phyloP scores from a whole-genome alignment of 192 early-diverging fungal species.

The Coemansia sp. region DNA sequence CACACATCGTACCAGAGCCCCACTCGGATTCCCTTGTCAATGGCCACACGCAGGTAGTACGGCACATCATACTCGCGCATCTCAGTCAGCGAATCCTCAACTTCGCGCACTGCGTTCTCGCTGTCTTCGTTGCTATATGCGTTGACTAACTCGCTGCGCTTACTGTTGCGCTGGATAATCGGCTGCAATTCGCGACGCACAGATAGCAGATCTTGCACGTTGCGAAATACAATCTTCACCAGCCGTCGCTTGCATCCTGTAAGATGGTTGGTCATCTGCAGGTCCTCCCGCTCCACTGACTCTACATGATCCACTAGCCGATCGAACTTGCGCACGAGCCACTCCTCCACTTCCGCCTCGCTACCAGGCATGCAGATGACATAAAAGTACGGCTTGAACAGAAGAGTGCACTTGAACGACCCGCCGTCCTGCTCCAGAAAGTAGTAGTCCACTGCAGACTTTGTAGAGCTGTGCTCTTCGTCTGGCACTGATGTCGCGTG shows the following conservation, averaged over 20 bases:
- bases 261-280: conserved; percentile 89
- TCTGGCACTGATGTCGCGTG: conserved; percentile 72
- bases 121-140: conserved; percentile 63
- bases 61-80: conserved; percentile 97
- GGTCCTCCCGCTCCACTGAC: conserved; percentile 76
- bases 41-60: conserved; percentile 92
- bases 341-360: conserved; percentile 85
- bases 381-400: conserved; percentile 90
- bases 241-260: conserved; percentile 66
- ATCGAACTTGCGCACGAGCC: conserved; percentile 70
- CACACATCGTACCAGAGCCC: conserved; percentile 91
- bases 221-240: conserved; percentile 81
- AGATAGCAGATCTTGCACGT: conserved; percentile 73
- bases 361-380: conserved; percentile 74
- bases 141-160: conserved; percentile 59
- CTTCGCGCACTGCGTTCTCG: conserved; percentile 17
- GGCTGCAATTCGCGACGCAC: conserved; percentile 76
- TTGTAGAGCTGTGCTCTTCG: conserved; percentile 62
- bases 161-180: conserved; percentile 66
- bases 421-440: conserved; percentile 88
- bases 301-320: conserved; percentile 62
- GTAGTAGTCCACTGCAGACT: conserved; percentile 84
- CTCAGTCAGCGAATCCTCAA: conserved; percentile 76
- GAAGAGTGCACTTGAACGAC: conserved; percentile 83
- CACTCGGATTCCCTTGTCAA: conserved; percentile 91